A percentile compares a stretch with the other conserved stretches of the same genome.
These are phyloP conservation scores for Solanum gracilifrons DNA, from an alignment of 257 asterid species.

Conservation along the genomic window DNA sequence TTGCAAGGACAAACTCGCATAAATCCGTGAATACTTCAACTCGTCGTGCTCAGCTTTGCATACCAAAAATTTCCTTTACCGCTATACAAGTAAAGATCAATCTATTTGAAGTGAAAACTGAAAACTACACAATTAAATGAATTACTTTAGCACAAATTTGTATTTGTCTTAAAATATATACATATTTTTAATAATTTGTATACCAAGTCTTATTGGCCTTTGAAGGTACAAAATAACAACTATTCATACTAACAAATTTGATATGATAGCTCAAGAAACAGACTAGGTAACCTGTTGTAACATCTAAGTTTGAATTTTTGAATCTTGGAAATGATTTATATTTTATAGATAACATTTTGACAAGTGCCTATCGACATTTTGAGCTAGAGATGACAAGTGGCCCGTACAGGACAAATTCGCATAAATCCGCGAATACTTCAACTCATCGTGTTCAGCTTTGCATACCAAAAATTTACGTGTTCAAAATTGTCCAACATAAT, in stretches of 20 bases:
- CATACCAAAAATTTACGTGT: too few relatives aligned
- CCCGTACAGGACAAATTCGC: too few relatives aligned
- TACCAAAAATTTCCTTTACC: too few relatives aligned
- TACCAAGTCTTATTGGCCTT: not conserved
- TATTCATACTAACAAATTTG: not conserved
- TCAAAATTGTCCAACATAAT: too few relatives aligned
- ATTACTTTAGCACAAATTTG: too few relatives aligned
- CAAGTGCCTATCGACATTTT: not conserved
- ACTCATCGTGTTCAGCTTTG: too few relatives aligned
- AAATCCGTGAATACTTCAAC: not conserved
- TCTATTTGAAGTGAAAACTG: not conserved
- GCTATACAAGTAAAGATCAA: not conserved
- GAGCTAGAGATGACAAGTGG: not conserved
- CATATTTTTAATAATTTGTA: not conserved
- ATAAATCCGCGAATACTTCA: too few relatives aligned
- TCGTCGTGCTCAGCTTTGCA: not conserved
- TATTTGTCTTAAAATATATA: not conserved
- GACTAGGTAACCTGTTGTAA: too few relatives aligned
- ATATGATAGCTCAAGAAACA: not conserved
- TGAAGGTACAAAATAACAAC: not conserved
- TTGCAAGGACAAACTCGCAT: not conserved
- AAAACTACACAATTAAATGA: too few relatives aligned
- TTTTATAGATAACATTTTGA: not conserved
- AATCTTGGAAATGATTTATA: not conserved
- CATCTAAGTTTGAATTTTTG: not conserved